Evolutionary conservation across 2,329 filamentous ascomycete genomes (phyloP).

Genomic region (Davidsoniella eucalypti): DNA sequence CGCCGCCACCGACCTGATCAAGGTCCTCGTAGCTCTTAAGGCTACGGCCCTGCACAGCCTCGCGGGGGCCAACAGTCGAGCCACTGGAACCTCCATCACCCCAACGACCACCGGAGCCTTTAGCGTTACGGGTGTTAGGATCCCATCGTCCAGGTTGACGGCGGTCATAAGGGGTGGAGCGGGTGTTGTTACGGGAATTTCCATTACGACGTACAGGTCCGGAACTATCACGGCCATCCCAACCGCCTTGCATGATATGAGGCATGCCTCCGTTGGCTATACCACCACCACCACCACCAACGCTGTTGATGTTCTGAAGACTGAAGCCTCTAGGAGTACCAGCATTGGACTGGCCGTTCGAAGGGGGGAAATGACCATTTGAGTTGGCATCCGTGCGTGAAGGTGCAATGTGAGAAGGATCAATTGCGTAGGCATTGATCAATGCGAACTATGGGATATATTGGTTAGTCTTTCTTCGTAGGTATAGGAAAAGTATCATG

Average conservation of each 20-base stretch:
- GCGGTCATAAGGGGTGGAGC: conserved; percentile 59
- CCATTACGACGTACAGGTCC: conserved; percentile 45
- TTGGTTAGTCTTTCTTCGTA: conserved; percentile 11
- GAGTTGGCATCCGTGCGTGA: conserved; percentile 87
- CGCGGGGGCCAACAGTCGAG: conserved; percentile 65
- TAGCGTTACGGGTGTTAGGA: conserved; percentile 31
- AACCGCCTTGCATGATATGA: conserved; percentile 40
- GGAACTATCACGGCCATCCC: conserved; percentile 41
- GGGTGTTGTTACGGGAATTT: conserved; percentile 34
- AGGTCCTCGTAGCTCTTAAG: conserved; percentile 96
- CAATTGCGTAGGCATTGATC: conserved; percentile 86
- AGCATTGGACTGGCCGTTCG: conserved; percentile 55
- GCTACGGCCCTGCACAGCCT: conserved; percentile 82
- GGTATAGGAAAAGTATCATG: background rate
- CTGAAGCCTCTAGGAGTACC: conserved; percentile 90
- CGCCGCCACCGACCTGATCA: conserved; percentile 63
- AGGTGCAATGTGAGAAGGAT: conserved; percentile 86
- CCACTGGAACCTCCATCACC: conserved; percentile 58
- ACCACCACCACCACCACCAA: conserved; percentile 44
- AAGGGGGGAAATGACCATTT: conserved; percentile 83
- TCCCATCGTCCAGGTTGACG: conserved; percentile 40
- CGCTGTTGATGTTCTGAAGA: conserved; percentile 45
- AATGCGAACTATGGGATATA: conserved; percentile 49
- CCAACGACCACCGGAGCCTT: conserved; percentile 39
- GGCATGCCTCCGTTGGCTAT: conserved; percentile 30